Percentiles rank a stretch among this genome's conserved stretches.
These are phyloP conservation scores for Penicillium cosmopolitanum DNA, from an alignment of 495 filamentous ascomycete genomes.

Conservation along the genomic window DNA sequence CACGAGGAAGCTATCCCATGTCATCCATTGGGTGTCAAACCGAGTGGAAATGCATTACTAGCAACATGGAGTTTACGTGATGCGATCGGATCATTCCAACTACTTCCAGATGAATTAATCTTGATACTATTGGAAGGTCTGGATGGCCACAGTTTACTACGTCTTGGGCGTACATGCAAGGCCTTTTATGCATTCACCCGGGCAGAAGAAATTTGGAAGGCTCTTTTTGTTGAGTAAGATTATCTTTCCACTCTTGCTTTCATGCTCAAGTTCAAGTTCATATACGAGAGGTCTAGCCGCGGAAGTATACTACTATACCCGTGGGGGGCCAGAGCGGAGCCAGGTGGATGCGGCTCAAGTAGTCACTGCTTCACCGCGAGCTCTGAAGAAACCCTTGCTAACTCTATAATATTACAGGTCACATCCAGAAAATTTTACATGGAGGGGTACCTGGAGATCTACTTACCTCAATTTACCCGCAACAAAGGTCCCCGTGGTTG, in stretches of 20 bases:
- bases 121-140: slow-evolving; percentile 75
- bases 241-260: background rate
- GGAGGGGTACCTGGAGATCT: slow-evolving; percentile 86
- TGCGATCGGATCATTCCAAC: slow-evolving; percentile 62
- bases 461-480: slow-evolving; percentile 70
- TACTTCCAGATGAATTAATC: slow-evolving; percentile 82
- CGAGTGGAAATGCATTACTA: slow-evolving; percentile 81
- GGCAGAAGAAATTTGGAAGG: slow-evolving; percentile 89
- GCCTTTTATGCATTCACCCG: slow-evolving; percentile 86
- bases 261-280: background rate
- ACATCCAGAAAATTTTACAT: slow-evolving; percentile 57
- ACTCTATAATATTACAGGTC: slow-evolving; percentile 28
- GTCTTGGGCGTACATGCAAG: slow-evolving; percentile 81
- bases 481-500: slow-evolving; percentile 53
- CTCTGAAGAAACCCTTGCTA: background rate
- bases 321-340: slow-evolving; percentile 5
- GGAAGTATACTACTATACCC: slow-evolving; percentile 1
- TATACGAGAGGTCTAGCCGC: background rate
- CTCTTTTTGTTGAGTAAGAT: slow-evolving; percentile 82
- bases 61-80: slow-evolving; percentile 66
- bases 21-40: slow-evolving; percentile 87
- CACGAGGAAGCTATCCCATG: slow-evolving; percentile 58
- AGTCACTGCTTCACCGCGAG: background rate
- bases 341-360: slow-evolving; percentile 12
- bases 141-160: slow-evolving; percentile 62